Conservation (phyloP, 2,329 filamentous ascomycete species). For the Nothopassalora personata region DNA sequence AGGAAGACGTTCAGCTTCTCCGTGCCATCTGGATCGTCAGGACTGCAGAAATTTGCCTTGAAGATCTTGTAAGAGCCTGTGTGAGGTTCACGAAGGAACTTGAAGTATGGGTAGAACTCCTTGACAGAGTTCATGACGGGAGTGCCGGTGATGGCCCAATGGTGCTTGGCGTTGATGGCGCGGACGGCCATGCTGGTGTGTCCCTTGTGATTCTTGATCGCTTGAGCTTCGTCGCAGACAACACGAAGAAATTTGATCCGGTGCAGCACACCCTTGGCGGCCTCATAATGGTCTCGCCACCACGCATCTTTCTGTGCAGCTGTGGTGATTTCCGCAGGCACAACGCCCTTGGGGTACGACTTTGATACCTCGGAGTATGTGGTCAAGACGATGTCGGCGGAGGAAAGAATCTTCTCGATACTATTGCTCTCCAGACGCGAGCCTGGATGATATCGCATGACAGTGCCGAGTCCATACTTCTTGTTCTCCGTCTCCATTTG, state of each 20-base stretch:
- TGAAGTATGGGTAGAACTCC: slow-evolving; percentile 40
- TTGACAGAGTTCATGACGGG: slow-evolving; percentile 34
- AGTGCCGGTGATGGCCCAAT: slow-evolving; percentile 43
- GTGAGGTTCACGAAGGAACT: slow-evolving; percentile 39
- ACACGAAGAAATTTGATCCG: slow-evolving; percentile 45
- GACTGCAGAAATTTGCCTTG: slow-evolving; percentile 39
- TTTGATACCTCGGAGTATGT: slow-evolving; percentile 40
- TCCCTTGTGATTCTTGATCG: slow-evolving; percentile 67
- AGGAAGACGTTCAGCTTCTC: slow-evolving; percentile 37
- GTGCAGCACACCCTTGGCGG: slow-evolving; percentile 37
- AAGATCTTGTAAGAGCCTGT: slow-evolving; percentile 40
- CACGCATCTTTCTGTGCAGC: slow-evolving; percentile 38
- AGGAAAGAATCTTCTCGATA: slow-evolving; percentile 8
- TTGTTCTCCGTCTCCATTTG: slow-evolving; percentile 11
- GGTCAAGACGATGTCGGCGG: slow-evolving; percentile 34
- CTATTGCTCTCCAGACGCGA: slow-evolving; percentile 4
- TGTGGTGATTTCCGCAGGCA: slow-evolving; percentile 35
- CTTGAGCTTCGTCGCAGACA: slow-evolving; percentile 89
- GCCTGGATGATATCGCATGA: slow-evolving; percentile 17
- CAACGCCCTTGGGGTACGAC: slow-evolving; percentile 39
- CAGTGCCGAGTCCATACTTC: slow-evolving; percentile 18
- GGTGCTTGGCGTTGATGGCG: slow-evolving; percentile 34
- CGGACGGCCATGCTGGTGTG: slow-evolving; percentile 44
- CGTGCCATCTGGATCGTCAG: slow-evolving; percentile 27
- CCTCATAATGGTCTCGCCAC: slow-evolving; percentile 31